A percentile compares a stretch with the other conserved stretches of the same genome.
phyloP scores from a whole-genome alignment of 306 rosid genomes.

The Citrullus colocynthis region DNA sequence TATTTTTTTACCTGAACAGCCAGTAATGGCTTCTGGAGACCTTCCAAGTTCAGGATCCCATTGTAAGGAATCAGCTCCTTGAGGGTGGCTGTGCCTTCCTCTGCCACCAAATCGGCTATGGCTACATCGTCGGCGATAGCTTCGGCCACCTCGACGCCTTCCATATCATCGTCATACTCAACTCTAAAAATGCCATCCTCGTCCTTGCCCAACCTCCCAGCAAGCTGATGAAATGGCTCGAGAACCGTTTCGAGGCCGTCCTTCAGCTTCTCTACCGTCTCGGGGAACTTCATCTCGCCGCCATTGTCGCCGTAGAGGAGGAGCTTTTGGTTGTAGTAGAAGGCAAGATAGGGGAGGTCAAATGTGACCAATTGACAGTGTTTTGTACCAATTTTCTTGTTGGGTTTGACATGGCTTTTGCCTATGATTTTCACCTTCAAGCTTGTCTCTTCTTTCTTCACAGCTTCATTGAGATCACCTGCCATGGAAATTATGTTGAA shows the following conservation, averaged over 20 bases:
- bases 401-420: conserved; percentile 49
- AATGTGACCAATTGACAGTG: conserved; percentile 69
- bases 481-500: conserved; percentile 21
- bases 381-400: conserved; percentile 44
- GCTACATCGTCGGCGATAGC: conserved; percentile 44
- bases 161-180: conserved; percentile 50
- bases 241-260: conserved; percentile 49
- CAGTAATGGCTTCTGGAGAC: conserved; percentile 60
- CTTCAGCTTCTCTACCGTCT: conserved; percentile 51
- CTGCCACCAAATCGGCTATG: conserved; percentile 46
- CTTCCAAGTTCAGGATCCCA: conserved; percentile 73
- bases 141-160: conserved; percentile 62
- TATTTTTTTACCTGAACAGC: conserved; percentile 57
- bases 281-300: conserved; percentile 30
- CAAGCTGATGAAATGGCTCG: conserved; percentile 63
- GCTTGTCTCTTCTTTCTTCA: conserved; percentile 14
- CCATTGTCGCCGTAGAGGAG: conserved; percentile 50
- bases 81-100: conserved; percentile 41
- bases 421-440: conserved; percentile 39
- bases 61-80: conserved; percentile 57
- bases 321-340: conserved; percentile 89
- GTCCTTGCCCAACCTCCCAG: conserved; percentile 76
- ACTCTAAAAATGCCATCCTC: conserved; percentile 82
- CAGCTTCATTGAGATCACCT: conserved; percentile 12
- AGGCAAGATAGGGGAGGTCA: conserved; percentile 85